Evolutionary conservation across 371 early-diverging fungal genomes (phyloP).

Genomic region (Mucor plumbeus): DNA sequence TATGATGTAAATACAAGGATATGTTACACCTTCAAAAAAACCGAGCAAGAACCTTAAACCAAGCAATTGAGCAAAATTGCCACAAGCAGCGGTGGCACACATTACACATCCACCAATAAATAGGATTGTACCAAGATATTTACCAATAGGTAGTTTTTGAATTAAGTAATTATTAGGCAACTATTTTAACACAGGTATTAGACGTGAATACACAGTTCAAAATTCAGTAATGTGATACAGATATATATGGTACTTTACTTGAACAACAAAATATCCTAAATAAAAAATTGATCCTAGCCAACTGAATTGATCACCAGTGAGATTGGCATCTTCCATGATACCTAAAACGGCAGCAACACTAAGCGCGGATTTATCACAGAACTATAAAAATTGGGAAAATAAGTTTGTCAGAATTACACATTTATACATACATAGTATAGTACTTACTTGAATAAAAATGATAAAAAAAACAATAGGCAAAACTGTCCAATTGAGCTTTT

Average conservation of each 20-base stretch:
- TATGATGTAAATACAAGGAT: conserved; percentile 38
- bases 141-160: conserved; percentile 37
- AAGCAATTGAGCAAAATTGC: conserved; percentile 34
- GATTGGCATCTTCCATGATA: conserved; percentile 30
- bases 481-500: conserved; percentile 35
- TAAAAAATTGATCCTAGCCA: conserved; percentile 45
- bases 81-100: conserved; percentile 28
- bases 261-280: conserved; percentile 41
- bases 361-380: conserved; percentile 48
- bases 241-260: conserved; percentile 19
- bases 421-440: background rate
- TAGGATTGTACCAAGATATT: conserved; percentile 37
- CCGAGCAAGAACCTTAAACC: conserved; percentile 40
- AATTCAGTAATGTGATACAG: no score
- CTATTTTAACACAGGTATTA: conserved; percentile 10
- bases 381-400: conserved; percentile 20
- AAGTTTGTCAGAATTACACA: no score
- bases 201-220: background rate
- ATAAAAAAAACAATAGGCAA: conserved; percentile 33
- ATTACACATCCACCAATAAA: conserved; percentile 42
- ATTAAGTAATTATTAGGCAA: conserved; percentile 42
- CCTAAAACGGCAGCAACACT: conserved; percentile 43
- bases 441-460: conserved; percentile 35
- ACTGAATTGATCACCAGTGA: conserved; percentile 32
- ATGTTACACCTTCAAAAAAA: conserved; percentile 39